Conservation (phyloP, 352 stramenopile genomes). For the Globisporangium carolinianum region DNA sequence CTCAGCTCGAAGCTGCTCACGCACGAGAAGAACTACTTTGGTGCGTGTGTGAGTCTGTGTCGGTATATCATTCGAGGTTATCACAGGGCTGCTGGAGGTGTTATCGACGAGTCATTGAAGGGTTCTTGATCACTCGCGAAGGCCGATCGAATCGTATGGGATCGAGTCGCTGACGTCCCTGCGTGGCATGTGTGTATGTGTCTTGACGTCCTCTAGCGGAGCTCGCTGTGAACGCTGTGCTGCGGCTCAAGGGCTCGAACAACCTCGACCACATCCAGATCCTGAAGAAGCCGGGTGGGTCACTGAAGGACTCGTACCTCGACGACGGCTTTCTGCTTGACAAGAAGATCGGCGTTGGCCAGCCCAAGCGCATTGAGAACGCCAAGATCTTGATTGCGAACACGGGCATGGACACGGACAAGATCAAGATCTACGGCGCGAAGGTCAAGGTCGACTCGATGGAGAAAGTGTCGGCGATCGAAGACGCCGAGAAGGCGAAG, state of each 20-base stretch:
- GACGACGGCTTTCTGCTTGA: slow-evolving; percentile 98
- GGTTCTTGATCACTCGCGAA: no score
- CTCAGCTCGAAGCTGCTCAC: slow-evolving; percentile 98
- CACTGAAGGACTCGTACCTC: slow-evolving; percentile 96
- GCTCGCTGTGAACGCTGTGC: slow-evolving; percentile 95
- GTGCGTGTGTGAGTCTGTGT: slow-evolving; percentile 15
- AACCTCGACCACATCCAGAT: slow-evolving; percentile 99
- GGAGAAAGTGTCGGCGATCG: slow-evolving; percentile 98
- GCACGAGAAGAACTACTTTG: slow-evolving; percentile 98
- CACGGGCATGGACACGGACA: slow-evolving; percentile 99
- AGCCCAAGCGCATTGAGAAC: slow-evolving; percentile 96
- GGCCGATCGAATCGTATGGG: not conserved
- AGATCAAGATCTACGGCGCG: slow-evolving; percentile 99
- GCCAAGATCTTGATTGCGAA: slow-evolving; percentile 99
- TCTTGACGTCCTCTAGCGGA: slow-evolving; percentile 23
- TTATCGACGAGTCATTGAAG: not conserved
- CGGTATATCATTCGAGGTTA: no score
- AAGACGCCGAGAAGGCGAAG: slow-evolving; percentile 97
- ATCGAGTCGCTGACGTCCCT: no score
- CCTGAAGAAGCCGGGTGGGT: slow-evolving; percentile 96
- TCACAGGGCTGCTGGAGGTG: no score
- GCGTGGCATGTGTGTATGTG: not conserved
- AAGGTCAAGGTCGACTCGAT: slow-evolving; percentile 97
- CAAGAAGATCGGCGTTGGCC: slow-evolving; percentile 94
- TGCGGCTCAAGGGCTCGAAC: slow-evolving; percentile 91